These are phyloP conservation scores for Pinus albicaulis DNA, from an alignment of 75 land plant genomes.

Conservation along the genomic window DNA sequence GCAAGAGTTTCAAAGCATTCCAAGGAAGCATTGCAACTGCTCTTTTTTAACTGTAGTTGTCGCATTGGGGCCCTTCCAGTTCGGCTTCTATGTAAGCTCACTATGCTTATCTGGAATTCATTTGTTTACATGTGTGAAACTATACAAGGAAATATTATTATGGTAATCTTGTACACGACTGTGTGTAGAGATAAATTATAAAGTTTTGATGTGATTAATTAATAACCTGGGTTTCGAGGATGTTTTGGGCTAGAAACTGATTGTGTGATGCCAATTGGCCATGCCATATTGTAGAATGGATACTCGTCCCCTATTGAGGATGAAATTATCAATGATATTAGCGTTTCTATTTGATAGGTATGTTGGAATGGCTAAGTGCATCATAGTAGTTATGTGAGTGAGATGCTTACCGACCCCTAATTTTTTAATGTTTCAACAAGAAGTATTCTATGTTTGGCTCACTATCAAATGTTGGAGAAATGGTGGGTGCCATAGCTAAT, in stretches of 20 bases:
- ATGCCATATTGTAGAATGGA: constrained; percentile 42
- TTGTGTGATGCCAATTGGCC: too few relatives aligned
- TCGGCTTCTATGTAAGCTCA: constrained; percentile 78
- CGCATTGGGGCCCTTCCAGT: constrained; percentile 83
- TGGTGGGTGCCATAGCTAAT: constrained; percentile 90
- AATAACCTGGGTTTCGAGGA: too few relatives aligned
- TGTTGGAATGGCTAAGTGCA: neutral
- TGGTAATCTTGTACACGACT: too few relatives aligned
- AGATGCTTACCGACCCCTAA: too few relatives aligned
- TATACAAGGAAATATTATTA: too few relatives aligned
- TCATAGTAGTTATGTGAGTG: too few relatives aligned
- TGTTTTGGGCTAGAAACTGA: too few relatives aligned
- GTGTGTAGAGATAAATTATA: too few relatives aligned
- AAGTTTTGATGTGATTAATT: too few relatives aligned
- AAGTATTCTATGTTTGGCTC: constrained; percentile 88
- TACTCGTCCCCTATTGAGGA: constrained; percentile 81
- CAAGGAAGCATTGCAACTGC: constrained; percentile 1
- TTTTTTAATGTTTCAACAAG: too few relatives aligned
- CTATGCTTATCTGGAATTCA: too few relatives aligned
- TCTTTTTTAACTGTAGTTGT: constrained; percentile 73
- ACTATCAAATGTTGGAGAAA: constrained; percentile 81
- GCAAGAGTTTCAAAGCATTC: neutral
- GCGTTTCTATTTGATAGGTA: constrained; percentile 70
- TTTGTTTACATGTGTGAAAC: too few relatives aligned
- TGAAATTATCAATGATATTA: constrained; percentile 59